Base-by-base conservation (phyloP, 78 protist species). In the Guillardia theta region DNA sequence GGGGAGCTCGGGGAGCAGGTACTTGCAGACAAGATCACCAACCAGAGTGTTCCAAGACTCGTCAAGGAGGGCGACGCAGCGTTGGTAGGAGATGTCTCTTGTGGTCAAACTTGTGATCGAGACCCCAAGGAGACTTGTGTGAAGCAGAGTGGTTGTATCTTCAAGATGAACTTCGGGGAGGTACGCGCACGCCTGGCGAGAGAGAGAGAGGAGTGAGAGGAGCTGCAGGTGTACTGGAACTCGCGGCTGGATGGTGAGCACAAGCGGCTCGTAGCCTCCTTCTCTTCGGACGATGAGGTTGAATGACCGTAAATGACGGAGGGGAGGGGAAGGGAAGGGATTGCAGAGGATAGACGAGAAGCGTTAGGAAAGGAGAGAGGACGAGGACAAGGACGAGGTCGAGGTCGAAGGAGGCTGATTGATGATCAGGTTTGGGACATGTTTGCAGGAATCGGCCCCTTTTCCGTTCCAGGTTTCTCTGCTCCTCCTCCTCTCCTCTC, bases 221-320 rank as follows among this genome's bases (percentile, higher is more conserved):
- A 50, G 21, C 78, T 22, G 78, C 93, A 95, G 93, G 99, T 98
- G 64, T 99, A 98, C 95, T 99, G 99, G 99, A 99, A 99, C 96
- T 95, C 97, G 44, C 94, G 99, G 44, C 96, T 99, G 64, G 80
- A 88, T 30, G 33, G 21, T 36, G 99, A 98, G 80, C 99, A 99
- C 95, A 36, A n/a, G 33, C 95, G 97, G 27, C 64, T 99, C 6
- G 96, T 96, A n/a, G 15, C 37, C 18, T 41, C 30, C 64, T 93
- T 96, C 78, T 9, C 36, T 33, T 44, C 21, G 22, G n/a, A 50
- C 53, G 50, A 27, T 33, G 97, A 96, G 70, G 96, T 96, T 10
- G 58, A 19, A 15, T 10, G 58, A 50, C 10, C 10, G 58, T 19
- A 50, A 50, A 15, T 50, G 10, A 19, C 30, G 58, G 15, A 15